Conservation (phyloP, 2,329 filamentous ascomycete genomes). For the Colletotrichum lindemuthianum region DNA sequence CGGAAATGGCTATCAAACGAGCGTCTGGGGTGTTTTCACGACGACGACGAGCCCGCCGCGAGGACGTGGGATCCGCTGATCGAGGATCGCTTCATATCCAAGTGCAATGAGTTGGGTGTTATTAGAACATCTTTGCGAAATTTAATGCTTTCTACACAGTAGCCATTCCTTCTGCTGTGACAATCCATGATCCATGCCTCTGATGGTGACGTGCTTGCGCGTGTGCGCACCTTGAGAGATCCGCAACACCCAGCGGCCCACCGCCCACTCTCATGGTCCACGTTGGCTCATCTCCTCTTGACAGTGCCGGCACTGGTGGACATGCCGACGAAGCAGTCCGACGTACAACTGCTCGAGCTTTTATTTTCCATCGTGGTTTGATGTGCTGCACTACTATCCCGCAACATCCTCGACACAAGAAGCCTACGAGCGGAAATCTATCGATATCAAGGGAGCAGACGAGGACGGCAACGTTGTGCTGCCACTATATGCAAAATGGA, state of each 20-base stretch:
- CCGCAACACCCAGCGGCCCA: slow-evolving; percentile 1
- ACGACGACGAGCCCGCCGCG: slow-evolving; percentile 53
- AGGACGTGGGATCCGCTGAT: slow-evolving; percentile 71
- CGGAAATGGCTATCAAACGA: slow-evolving; percentile 68
- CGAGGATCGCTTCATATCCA: slow-evolving; percentile 72
- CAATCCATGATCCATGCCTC: not conserved
- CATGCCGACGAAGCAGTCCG: no score
- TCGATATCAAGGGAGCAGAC: no score
- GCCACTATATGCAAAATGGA: no score
- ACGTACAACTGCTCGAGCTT: not conserved
- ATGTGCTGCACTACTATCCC: no score
- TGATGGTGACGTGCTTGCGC: slow-evolving; percentile 8
- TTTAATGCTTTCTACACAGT: slow-evolving; percentile 62
- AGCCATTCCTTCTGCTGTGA: slow-evolving; percentile 2
- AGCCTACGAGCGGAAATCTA: no score
- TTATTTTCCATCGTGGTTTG: slow-evolving; percentile 2
- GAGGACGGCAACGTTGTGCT: no score
- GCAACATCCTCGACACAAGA: no score
- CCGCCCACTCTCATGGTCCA: slow-evolving; percentile 1
- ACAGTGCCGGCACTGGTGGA: no score
- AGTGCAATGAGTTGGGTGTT: slow-evolving; percentile 59
- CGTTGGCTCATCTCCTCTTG: not conserved
- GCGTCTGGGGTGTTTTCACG: slow-evolving; percentile 53
- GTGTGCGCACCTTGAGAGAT: slow-evolving; percentile 18
- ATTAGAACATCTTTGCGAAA: slow-evolving; percentile 67